phyloP scores from a whole-genome alignment of 164 flowering plant genomes.

The Nymphaea thermarum region DNA sequence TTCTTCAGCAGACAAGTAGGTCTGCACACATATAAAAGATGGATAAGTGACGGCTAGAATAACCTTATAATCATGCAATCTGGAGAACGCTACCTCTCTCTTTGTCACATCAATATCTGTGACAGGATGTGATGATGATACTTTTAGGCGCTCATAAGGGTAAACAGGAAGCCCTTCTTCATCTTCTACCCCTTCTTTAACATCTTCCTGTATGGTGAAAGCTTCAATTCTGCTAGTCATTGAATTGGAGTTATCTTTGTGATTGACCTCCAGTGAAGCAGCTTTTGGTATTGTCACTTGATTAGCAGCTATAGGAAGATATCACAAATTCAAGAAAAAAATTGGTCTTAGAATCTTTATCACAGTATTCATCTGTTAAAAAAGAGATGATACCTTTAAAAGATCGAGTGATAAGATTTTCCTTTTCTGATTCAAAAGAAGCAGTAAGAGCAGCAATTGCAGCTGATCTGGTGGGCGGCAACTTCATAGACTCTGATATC shows the following conservation, averaged over 20 bases:
- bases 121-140: constrained; percentile 53
- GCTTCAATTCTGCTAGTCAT: constrained; percentile 49
- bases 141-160: constrained; percentile 84
- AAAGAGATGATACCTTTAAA: background rate
- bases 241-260: constrained; percentile 6
- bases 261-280: background rate
- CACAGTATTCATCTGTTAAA: background rate
- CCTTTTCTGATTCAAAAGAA: constrained; percentile 29
- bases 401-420: background rate
- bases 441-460: constrained; percentile 69
- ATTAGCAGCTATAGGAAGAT: background rate
- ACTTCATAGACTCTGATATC: constrained; percentile 50
- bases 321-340: background rate
- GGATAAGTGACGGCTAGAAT: background rate
- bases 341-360: background rate
- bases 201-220: constrained; percentile 71
- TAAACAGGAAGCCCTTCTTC: constrained; percentile 59
- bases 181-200: constrained; percentile 78
- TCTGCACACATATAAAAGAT: constrained; percentile 31
- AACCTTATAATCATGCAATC: background rate
- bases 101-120: constrained; percentile 85
- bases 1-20: constrained; percentile 74
- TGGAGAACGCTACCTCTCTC: constrained; percentile 54
- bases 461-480: constrained; percentile 43
- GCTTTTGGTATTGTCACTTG: constrained; percentile 12